Percentiles rank a stretch among this genome's conserved stretches.
Evolutionary conservation across 495 filamentous ascomycete species (phyloP).

Genomic region (Podospora fimiseda): DNA sequence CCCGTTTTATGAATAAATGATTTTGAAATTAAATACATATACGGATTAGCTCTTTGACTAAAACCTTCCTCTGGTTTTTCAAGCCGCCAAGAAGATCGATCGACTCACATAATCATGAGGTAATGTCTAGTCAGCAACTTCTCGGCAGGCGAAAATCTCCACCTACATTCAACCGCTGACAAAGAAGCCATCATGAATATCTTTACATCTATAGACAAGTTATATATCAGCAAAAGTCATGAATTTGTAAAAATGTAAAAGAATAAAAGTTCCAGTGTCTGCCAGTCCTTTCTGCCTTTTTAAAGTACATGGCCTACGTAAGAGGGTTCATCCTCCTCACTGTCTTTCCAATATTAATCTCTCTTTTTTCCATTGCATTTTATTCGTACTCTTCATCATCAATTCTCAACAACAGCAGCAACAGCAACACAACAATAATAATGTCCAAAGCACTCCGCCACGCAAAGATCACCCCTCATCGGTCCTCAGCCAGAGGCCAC

Average conservation of each 20-base stretch:
- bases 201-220: not conserved
- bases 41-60: too few species aligned
- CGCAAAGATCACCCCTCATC: conserved; percentile 58
- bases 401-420: conserved; percentile 13
- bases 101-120: conserved; percentile 4
- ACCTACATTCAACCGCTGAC: not conserved
- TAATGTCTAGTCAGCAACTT: conserved; percentile 16
- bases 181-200: conserved; percentile 1
- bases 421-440: conserved; percentile 16
- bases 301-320: not conserved
- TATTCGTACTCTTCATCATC: not conserved
- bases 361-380: not conserved
- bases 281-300: not conserved
- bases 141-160: not conserved
- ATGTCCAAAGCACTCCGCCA: conserved; percentile 54
- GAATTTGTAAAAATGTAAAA: not conserved
- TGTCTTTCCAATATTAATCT: not conserved
- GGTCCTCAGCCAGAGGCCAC: conserved; percentile 59
- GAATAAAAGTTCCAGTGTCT: not conserved
- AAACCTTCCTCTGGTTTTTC: too few species aligned
- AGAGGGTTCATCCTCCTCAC: not conserved
- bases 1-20: too few species aligned
- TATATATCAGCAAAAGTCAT: conserved; percentile 9
- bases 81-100: not conserved
- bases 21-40: too few species aligned